These are phyloP conservation scores for Aspergillus sparsus DNA, from an alignment of 495 filamentous ascomycete genomes.

Conservation along the genomic window DNA sequence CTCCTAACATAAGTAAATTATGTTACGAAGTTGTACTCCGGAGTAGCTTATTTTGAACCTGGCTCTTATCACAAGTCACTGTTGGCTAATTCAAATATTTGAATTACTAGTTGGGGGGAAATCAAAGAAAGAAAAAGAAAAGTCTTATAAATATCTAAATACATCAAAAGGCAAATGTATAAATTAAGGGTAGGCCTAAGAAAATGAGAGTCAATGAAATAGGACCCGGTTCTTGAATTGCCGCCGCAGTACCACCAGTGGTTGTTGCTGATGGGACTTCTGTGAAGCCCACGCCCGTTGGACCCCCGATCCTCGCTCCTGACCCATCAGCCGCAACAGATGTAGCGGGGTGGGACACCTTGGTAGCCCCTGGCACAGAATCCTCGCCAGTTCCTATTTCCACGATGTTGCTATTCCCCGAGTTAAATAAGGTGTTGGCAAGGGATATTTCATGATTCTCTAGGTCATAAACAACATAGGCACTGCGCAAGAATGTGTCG, in stretches of 20 bases:
- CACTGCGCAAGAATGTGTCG: constrained; percentile 89
- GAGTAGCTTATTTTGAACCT: background rate
- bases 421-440: constrained; percentile 83
- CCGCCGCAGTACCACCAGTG: constrained; percentile 22
- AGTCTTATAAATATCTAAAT: background rate
- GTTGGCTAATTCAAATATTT: background rate
- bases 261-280: constrained; percentile 23
- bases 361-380: constrained; percentile 69
- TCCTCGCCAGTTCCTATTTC: constrained; percentile 70
- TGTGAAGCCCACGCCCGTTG: constrained; percentile 25
- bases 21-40: too few species aligned
- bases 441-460: constrained; percentile 85
- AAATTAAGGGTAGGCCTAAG: constrained; percentile 33
- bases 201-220: constrained; percentile 31
- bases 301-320: constrained; percentile 39
- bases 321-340: constrained; percentile 40
- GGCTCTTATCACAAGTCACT: background rate
- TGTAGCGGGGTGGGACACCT: constrained; percentile 64
- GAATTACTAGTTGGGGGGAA: background rate
- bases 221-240: constrained; percentile 18
- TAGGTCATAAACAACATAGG: constrained; percentile 92
- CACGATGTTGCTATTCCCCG: constrained; percentile 59
- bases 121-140: constrained; percentile 23
- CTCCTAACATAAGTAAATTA: too few species aligned
- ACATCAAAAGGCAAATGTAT: constrained; percentile 27